Base-by-base conservation (phyloP, 371 early-diverging fungal genomes). In the Actinomucor elegans region DNA sequence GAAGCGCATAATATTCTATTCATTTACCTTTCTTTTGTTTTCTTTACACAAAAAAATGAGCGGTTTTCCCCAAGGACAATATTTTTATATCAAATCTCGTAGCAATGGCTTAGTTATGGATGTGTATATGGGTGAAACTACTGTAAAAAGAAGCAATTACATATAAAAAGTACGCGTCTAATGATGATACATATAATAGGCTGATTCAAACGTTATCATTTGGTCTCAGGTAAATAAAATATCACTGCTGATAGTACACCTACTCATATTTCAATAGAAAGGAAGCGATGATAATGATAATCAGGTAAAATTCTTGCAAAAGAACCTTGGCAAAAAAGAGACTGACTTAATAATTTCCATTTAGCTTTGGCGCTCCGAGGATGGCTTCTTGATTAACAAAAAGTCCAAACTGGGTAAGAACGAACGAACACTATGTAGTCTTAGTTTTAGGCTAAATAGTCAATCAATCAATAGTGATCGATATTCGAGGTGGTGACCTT, bases 311-410 rank as follows among this genome's bases (percentile, higher is more conserved):
- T 37, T 15, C n/a, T 41, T 24, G 23, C 0, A 20, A 20, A 24
- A 23, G 7, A 2, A 7, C 1, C 41, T 26, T 14, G 41, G 41
- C 21, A 41, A 14, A 18, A 15, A 1, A 12, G 4, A 7, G 15
- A 24, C n/a, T 41, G 5, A 26, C 3, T 42, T 32, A 35, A 21
- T 20, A 14, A 7, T 37, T 34, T 17, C 10, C n/a, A 4, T 20
- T 48, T 51, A 76, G 73, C 66, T 77, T 28, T 77, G 77, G 77
- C 67, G 63, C 41, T 46, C 64, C 43, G 77, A 77, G 41, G 67
- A 77, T 68, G 77, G 77, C 12, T 77, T 71, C 40, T 64, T 77
- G 50, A 59, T 73, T 49, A 77, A 77, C 58, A 71, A 73, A 40
- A 71, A 71, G 40, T 77, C 77, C 10, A 63, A 64, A 11, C 57